These are phyloP conservation scores for Chlorophyllum brunneum DNA, from an alignment of 768 basidiomycete genomes.

Conservation along the genomic window DNA sequence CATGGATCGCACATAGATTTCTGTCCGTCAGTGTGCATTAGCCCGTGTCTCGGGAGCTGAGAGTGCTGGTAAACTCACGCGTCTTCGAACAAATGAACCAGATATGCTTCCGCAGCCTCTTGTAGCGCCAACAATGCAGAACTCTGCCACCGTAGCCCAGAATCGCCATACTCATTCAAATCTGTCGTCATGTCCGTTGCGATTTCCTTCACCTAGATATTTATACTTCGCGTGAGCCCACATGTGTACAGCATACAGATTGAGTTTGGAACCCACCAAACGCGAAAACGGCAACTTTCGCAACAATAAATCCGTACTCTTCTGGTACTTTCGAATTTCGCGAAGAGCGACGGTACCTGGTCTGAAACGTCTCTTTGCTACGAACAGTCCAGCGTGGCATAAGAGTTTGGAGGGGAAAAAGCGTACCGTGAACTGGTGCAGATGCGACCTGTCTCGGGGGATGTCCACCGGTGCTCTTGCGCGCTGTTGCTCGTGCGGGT, in stretches of 20 bases:
- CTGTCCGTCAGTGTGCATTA: slow-evolving; percentile 34
- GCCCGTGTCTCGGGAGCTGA: slow-evolving; percentile 1
- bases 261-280: slow-evolving; percentile 60
- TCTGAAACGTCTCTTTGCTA: slow-evolving; percentile 51
- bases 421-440: slow-evolving; percentile 16
- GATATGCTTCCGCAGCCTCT: slow-evolving; percentile 92
- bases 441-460: slow-evolving; percentile 40
- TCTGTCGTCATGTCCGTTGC: slow-evolving; percentile 87
- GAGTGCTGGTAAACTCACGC: slow-evolving; percentile 62
- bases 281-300: slow-evolving; percentile 90
- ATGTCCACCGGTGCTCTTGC: slow-evolving; percentile 79
- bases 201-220: slow-evolving; percentile 85
- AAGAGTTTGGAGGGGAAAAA: not conserved
- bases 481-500: slow-evolving; percentile 49
- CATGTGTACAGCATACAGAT: not conserved
- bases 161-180: slow-evolving; percentile 54
- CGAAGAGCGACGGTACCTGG: slow-evolving; percentile 88
- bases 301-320: slow-evolving; percentile 84
- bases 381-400: not conserved
- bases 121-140: slow-evolving; percentile 92
- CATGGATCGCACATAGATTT: slow-evolving; percentile 95
- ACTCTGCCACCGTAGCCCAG: slow-evolving; percentile 87
- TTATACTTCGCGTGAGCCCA: not conserved
- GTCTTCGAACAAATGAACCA: slow-evolving; percentile 97
- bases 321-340: slow-evolving; percentile 94